phyloP scores from a whole-genome alignment of 805 yeast genomes.

The Myxozyma melibiosi region DNA sequence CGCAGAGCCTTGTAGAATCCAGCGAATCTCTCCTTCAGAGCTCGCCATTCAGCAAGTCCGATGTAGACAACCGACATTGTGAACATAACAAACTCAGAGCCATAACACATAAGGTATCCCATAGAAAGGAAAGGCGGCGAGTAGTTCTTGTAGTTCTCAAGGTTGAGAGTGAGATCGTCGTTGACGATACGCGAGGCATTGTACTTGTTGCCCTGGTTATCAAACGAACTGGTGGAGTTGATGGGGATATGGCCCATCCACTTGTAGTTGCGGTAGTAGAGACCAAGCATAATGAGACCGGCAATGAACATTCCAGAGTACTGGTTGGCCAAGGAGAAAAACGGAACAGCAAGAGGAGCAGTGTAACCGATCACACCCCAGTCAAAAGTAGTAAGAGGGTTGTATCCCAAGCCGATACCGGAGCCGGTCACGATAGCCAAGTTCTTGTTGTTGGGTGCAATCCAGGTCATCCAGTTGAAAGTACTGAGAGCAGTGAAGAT shows the following conservation, averaged over 20 bases:
- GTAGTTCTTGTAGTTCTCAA: slow-evolving; percentile 53
- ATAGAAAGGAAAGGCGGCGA: slow-evolving; percentile 62
- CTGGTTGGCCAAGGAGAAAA: slow-evolving; percentile 44
- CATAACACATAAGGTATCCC: slow-evolving; percentile 31
- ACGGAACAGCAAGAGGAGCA: slow-evolving; percentile 48
- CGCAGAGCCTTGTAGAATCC: slow-evolving; percentile 37
- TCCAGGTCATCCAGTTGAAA: slow-evolving; percentile 64
- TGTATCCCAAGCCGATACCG: slow-evolving; percentile 46
- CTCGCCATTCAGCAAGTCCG: slow-evolving; percentile 17
- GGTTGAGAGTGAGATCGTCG: slow-evolving; percentile 48
- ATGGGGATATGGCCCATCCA: slow-evolving; percentile 57
- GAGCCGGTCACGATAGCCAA: slow-evolving; percentile 56
- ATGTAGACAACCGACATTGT: slow-evolving; percentile 24
- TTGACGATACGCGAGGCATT: slow-evolving; percentile 55
- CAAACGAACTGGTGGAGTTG: slow-evolving; percentile 46
- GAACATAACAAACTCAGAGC: slow-evolving; percentile 32
- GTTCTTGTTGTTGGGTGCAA: slow-evolving; percentile 52
- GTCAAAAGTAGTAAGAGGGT: slow-evolving; percentile 53
- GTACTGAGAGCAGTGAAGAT: slow-evolving; percentile 60
- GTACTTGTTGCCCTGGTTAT: slow-evolving; percentile 43
- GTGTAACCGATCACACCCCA: slow-evolving; percentile 44
- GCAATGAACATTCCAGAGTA: slow-evolving; percentile 44
- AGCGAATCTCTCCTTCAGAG: slow-evolving; percentile 6
- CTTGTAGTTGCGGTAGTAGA: slow-evolving; percentile 52
- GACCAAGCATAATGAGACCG: slow-evolving; percentile 38